Evolutionary conservation across 306 rosid genomes (phyloP).

Genomic region (Sindora glabra): DNA sequence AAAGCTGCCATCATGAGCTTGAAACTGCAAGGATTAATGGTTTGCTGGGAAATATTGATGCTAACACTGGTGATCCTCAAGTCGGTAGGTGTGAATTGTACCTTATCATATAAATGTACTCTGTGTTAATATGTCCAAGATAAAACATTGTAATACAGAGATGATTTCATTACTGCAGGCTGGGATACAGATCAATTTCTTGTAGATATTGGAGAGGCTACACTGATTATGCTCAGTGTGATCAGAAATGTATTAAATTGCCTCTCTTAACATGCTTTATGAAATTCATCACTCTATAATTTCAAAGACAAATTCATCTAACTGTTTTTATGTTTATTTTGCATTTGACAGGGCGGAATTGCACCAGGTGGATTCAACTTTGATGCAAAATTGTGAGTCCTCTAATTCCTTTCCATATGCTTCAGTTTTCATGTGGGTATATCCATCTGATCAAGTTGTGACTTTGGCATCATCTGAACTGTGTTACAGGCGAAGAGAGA

Average conservation of each 20-base stretch:
- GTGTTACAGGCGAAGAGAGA: conserved; percentile 77
- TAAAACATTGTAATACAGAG: conserved; percentile 6
- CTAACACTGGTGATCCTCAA: conserved; percentile 97
- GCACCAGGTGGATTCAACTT: conserved; percentile 99
- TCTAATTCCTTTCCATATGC: not conserved
- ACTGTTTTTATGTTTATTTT: not conserved
- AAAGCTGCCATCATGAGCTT: conserved; percentile 90
- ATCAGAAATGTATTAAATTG: conserved; percentile 56
- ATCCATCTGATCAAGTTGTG: not conserved
- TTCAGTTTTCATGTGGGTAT: not conserved
- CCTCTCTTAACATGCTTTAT: not conserved
- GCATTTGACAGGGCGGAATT: conserved; percentile 56
- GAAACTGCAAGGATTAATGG: conserved; percentile 96
- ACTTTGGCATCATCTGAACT: not conserved
- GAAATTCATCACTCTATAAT: too few species aligned
- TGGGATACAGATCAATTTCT: conserved; percentile 99
- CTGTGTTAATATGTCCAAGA: not conserved
- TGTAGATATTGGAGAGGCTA: conserved; percentile 78
- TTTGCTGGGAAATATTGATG: conserved; percentile 80
- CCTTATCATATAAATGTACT: not conserved
- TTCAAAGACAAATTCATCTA: not conserved
- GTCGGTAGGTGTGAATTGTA: conserved; percentile 41
- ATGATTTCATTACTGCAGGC: conserved; percentile 38
- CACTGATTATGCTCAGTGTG: conserved; percentile 74
- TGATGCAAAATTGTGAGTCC: conserved; percentile 85